These are phyloP conservation scores for Inosperma sp. DNA, from an alignment of 768 basidiomycete genomes.

Conservation along the genomic window DNA sequence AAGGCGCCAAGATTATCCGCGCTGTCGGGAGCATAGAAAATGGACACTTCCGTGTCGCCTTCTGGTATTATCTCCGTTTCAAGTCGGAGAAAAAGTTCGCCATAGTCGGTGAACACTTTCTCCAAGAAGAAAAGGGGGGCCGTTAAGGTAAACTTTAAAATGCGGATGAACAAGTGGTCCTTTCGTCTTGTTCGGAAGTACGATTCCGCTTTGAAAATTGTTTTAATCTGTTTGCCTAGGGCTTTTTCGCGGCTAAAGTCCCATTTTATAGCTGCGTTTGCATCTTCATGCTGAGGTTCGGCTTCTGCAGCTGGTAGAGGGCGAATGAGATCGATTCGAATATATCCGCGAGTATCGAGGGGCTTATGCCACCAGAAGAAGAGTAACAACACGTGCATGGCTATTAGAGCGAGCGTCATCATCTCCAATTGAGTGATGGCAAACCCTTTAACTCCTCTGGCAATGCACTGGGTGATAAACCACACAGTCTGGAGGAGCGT, in stretches of 20 bases:
- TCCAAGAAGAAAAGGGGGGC: background rate
- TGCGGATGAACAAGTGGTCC: background rate
- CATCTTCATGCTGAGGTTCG: background rate
- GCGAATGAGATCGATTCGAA: conserved; percentile 7
- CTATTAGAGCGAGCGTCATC: conserved; percentile 30
- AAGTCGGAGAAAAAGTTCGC: conserved; percentile 5
- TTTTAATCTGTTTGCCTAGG: conserved; percentile 1
- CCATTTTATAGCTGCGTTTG: background rate
- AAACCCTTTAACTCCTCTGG: conserved; percentile 19
- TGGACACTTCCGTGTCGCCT: background rate
- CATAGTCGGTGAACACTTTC: conserved; percentile 1
- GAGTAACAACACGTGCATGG: conserved; percentile 27
- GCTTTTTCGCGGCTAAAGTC: conserved; percentile 5
- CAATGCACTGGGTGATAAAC: conserved; percentile 29
- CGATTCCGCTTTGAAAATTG: background rate
- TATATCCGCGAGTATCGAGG: conserved; percentile 14
- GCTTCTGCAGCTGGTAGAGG: background rate
- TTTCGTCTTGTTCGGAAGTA: background rate
- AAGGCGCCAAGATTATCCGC: conserved; percentile 1
- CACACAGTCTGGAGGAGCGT: conserved; percentile 19
- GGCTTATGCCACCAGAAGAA: conserved; percentile 38
- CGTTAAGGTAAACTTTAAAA: background rate
- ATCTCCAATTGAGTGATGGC: conserved; percentile 32
- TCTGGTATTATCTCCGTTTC: conserved; percentile 7
- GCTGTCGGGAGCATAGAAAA: conserved; percentile 11